phyloP scores from a whole-genome alignment of 192 early-diverging fungal species.

The Chytriomyces sp. region DNA sequence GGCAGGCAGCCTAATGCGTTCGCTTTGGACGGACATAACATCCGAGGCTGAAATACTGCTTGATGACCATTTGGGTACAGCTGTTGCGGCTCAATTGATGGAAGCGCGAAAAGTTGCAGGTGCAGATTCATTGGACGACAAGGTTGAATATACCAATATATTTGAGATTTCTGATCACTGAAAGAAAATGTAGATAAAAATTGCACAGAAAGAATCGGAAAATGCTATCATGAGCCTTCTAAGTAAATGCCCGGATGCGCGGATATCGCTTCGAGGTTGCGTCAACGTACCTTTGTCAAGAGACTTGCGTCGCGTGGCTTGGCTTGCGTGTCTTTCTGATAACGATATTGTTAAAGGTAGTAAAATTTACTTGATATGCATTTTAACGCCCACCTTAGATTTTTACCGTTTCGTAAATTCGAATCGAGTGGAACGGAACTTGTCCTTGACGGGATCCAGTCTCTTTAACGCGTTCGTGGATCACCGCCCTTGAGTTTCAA shows the following conservation, averaged over 20 bases:
- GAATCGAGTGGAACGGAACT: slow-evolving; percentile 11
- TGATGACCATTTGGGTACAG: slow-evolving; percentile 19
- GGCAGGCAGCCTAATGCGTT: too few relatives aligned
- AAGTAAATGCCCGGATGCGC: slow-evolving; percentile 14
- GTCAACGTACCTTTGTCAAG: slow-evolving; percentile 23
- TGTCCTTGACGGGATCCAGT: not conserved
- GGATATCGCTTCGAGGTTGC: slow-evolving; percentile 21
- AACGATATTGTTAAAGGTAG: slow-evolving; percentile 27
- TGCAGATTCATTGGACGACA: slow-evolving; percentile 13
- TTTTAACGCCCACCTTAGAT: not conserved
- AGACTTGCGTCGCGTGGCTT: slow-evolving; percentile 14
- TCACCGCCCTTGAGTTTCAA: too few relatives aligned
- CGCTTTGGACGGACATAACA: slow-evolving; percentile 18
- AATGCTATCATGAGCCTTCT: slow-evolving; percentile 13
- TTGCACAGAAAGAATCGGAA: slow-evolving; percentile 25
- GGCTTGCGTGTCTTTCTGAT: slow-evolving; percentile 23
- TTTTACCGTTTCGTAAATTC: slow-evolving; percentile 24
- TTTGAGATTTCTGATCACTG: not conserved
- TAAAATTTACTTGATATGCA: not conserved
- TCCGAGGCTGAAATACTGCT: slow-evolving; percentile 10
- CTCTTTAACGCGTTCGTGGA: slow-evolving; percentile 20
- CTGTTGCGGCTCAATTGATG: slow-evolving; percentile 1
- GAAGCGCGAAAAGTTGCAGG: not conserved
- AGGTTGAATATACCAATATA: not conserved
- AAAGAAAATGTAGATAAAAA: slow-evolving; percentile 6